Evolutionary conservation across 192 early-diverging fungal genomes (phyloP).

Genomic region (Irineochytrium annulatum): DNA sequence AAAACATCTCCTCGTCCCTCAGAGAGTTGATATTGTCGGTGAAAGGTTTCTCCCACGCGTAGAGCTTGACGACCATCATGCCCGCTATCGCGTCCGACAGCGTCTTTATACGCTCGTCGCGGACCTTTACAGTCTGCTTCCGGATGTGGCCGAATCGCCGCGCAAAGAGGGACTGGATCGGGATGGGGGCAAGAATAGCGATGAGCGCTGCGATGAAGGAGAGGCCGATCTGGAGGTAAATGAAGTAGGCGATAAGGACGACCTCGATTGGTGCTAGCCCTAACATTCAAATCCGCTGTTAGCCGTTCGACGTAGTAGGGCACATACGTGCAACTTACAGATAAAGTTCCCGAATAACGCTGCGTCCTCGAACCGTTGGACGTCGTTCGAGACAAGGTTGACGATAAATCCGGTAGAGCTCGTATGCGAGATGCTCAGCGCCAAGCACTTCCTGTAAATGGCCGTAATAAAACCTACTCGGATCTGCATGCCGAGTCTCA

Average conservation of each 20-base stretch:
- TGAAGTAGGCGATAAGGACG: slow-evolving; percentile 23
- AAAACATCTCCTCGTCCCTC: slow-evolving; percentile 24
- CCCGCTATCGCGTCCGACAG: slow-evolving; percentile 39
- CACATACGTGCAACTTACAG: background rate
- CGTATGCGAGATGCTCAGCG: slow-evolving; percentile 27
- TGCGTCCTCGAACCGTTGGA: slow-evolving; percentile 36
- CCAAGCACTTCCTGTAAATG: slow-evolving; percentile 29
- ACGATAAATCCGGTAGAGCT: slow-evolving; percentile 30
- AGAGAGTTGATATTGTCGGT: slow-evolving; percentile 24
- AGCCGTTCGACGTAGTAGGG: no score
- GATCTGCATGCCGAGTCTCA: slow-evolving; percentile 42
- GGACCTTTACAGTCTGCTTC: slow-evolving; percentile 7
- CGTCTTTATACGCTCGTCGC: slow-evolving; percentile 37
- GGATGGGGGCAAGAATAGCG: slow-evolving; percentile 26
- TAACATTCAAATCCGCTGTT: no score
- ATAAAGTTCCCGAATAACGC: slow-evolving; percentile 23
- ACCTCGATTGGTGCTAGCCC: slow-evolving; percentile 33
- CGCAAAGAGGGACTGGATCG: slow-evolving; percentile 38
- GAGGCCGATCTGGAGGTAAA: slow-evolving; percentile 34
- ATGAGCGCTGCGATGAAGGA: slow-evolving; percentile 29
- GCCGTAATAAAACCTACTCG: slow-evolving; percentile 40
- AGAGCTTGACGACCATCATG: slow-evolving; percentile 44
- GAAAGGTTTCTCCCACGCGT: slow-evolving; percentile 46
- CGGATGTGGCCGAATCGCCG: slow-evolving; percentile 22
- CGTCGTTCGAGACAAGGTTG: slow-evolving; percentile 33